A percentile compares a stretch with the other conserved stretches of the same genome.
phyloP scores from a whole-genome alignment of 306 rosid species.

The Castanea crenata region DNA sequence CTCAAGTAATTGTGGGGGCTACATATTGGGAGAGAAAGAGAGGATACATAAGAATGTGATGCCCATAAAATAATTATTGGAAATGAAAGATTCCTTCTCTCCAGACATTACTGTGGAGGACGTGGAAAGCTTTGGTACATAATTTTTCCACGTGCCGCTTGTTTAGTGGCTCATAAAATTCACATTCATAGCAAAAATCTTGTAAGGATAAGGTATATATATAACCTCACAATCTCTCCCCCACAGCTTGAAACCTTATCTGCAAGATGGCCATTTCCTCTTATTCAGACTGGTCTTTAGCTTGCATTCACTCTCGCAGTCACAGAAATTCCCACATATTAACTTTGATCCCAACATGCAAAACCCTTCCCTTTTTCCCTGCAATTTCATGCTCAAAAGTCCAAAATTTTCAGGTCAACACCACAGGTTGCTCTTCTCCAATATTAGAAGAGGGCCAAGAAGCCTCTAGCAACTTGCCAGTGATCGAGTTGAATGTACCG shows the following conservation, averaged over 20 bases:
- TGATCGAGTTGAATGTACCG: constrained; percentile 27
- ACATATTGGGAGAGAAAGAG: too few species aligned
- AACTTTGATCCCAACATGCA: constrained; percentile 26
- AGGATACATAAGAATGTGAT: too few species aligned
- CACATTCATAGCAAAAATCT: constrained; percentile 26
- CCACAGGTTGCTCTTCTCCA: constrained; percentile 48
- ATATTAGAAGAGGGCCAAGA: constrained; percentile 51
- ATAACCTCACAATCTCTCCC: not conserved
- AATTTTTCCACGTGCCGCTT: constrained; percentile 17
- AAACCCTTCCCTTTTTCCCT: constrained; percentile 28
- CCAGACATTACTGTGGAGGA: too few species aligned
- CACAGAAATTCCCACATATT: constrained; percentile 20
- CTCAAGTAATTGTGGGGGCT: too few species aligned
- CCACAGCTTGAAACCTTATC: constrained; percentile 15
- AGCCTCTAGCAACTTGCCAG: constrained; percentile 26
- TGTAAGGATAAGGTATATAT: constrained; percentile 28
- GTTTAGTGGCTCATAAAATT: constrained; percentile 22
- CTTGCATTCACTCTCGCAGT: constrained; percentile 26
- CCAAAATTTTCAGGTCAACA: constrained; percentile 28
- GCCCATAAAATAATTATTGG: too few species aligned
- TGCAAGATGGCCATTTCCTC: constrained; percentile 50
- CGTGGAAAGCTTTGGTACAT: not conserved
- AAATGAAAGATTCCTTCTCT: too few species aligned
- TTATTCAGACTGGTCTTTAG: constrained; percentile 53
- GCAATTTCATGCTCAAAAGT: constrained; percentile 20